Evolutionary conservation across 2,329 filamentous ascomycete species (phyloP).

Genomic region (Sphaerulina populicola): DNA sequence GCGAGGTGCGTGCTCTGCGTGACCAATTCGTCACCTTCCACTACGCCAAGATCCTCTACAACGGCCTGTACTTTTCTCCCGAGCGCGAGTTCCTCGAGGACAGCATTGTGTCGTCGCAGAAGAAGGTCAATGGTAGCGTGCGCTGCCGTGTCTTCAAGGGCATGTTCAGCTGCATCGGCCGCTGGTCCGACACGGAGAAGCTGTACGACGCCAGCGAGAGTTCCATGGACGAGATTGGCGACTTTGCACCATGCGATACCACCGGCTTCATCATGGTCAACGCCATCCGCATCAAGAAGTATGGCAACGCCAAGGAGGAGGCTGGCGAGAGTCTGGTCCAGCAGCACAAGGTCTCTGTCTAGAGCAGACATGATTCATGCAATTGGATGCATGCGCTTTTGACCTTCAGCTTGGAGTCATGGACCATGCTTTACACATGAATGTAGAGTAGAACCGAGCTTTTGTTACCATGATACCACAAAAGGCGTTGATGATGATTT

Average conservation of each 20-base stretch:
- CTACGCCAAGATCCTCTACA: constrained; percentile 53
- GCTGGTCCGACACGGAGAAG: constrained; percentile 58
- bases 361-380: not conserved
- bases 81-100: constrained; percentile 65
- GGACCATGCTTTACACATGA: not conserved
- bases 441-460: constrained; percentile 7
- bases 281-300: constrained; percentile 49
- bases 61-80: constrained; percentile 61
- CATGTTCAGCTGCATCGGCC: constrained; percentile 51
- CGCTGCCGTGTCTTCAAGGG: constrained; percentile 61
- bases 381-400: not conserved
- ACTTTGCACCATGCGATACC: constrained; percentile 58
- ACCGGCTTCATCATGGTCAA: constrained; percentile 64
- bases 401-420: constrained; percentile 1
- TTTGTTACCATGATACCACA: constrained; percentile 1
- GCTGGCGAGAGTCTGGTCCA: constrained; percentile 30
- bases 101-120: constrained; percentile 52
- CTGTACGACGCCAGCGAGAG: constrained; percentile 59
- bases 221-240: constrained; percentile 62
- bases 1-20: constrained; percentile 59
- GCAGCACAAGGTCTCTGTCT: constrained; percentile 6
- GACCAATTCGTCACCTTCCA: constrained; percentile 62
- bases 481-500: not conserved
- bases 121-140: constrained; percentile 54
- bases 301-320: constrained; percentile 34